Base-by-base conservation (phyloP, 73 alveolate genomes). In the Paramecium pentaurelia region DNA sequence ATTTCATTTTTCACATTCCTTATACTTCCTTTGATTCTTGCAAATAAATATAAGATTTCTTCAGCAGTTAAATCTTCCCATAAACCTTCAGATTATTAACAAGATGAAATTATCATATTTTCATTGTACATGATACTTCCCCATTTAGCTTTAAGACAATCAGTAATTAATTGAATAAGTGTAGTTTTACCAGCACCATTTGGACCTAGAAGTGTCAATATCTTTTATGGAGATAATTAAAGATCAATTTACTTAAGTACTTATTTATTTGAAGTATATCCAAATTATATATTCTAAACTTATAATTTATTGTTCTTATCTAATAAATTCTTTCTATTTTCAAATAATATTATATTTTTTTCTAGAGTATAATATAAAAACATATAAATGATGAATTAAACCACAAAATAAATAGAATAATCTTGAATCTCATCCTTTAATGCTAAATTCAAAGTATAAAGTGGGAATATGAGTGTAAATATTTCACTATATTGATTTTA, bases 111-210 rank as follows among this genome's bases (percentile, higher is more conserved):
- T 27, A 27, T 44, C 16, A 27, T 42, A n/a, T 47, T 47, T 44
- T 80, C 10, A 9, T 25, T 27, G 34, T 80, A 80, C 71, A 12
- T 32, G 0, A 80, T 47, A 8, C 18, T 25, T 6, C 91, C 91
- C 18, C 16, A 8, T 28, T 47, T 32, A 2, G 38, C 2, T n/a
- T 80, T 4, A 7, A 80, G 32, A 49, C 91, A 80, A 80, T 80
- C 91, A 20, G 91, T 80, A 12, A 80, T 45, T 16, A 80, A 80
- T 49, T 80, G 37, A 7, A 80, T 45, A 20, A 80, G 28, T 25
- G 91, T 80, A 11, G 91, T 32, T 47, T 80, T 80, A 25, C 91
- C 91, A 12, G 91, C 91, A 6, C 91, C 91, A 80, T 80, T 45
- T 14, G 91, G 91, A 22, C 91, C 91, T 0, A 80, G 58, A 6